phyloP scores from a whole-genome alignment of 257 asterid species.

The Solanum ossicruentum region DNA sequence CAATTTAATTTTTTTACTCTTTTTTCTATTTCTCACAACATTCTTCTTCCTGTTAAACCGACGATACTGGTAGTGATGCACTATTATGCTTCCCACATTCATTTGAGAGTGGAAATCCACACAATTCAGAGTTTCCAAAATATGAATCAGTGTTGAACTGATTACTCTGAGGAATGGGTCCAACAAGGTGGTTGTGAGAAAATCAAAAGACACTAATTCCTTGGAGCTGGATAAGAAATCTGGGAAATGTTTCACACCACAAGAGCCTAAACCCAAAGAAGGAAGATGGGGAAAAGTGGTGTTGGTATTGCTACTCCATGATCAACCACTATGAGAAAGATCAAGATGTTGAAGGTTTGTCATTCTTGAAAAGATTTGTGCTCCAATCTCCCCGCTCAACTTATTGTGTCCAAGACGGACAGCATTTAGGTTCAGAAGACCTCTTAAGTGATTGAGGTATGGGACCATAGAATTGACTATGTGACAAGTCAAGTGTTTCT shows the following conservation, averaged over 20 bases:
- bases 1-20: too few relatives aligned
- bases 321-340: background rate
- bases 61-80: background rate
- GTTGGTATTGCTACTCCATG: background rate
- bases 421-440: background rate
- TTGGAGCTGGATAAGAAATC: background rate
- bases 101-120: background rate
- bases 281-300: background rate
- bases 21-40: too few relatives aligned
- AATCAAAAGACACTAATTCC: accelerated
- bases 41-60: background rate
- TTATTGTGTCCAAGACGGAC: background rate
- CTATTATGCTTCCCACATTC: background rate
- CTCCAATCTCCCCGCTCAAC: background rate
- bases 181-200: background rate
- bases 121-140: background rate
- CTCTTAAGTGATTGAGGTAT: background rate
- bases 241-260: background rate
- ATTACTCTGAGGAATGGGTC: background rate
- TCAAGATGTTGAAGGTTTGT: background rate
- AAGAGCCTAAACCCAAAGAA: background rate
- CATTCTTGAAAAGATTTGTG: background rate
- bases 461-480: background rate
- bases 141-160: background rate
- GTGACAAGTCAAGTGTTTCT: background rate